Percentiles rank a stretch among this genome's conserved stretches.
Conservation (phyloP, 2,329 filamentous ascomycete genomes). For the Ophiostoma montium region DNA sequence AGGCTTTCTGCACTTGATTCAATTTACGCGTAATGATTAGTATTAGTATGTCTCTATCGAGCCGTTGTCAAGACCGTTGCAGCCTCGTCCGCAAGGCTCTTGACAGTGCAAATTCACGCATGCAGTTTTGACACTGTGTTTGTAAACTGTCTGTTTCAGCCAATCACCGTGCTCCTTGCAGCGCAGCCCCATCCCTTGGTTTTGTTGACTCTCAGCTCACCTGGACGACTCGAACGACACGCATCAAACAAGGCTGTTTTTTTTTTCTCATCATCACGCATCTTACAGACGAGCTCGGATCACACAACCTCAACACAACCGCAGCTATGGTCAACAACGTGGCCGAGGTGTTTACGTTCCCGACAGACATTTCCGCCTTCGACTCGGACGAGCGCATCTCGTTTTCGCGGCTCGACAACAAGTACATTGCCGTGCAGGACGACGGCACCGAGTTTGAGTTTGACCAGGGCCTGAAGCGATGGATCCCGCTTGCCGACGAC, state of each 20-base stretch:
- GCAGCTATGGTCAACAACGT: slow-evolving; percentile 5
- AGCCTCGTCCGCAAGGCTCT: neutral
- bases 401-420: slow-evolving; percentile 69
- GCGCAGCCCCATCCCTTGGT: neutral
- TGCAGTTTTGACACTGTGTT: neutral
- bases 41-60: no score
- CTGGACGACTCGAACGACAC: neutral
- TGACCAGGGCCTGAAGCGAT: slow-evolving; percentile 54
- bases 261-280: neutral
- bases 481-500: slow-evolving; percentile 45
- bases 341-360: slow-evolving; percentile 30
- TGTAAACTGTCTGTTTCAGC: neutral
- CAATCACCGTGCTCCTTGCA: neutral
- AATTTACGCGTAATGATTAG: no score
- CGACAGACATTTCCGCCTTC: slow-evolving; percentile 53
- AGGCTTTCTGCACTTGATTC: no score
- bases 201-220: slow-evolving; percentile 5
- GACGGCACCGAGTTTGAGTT: slow-evolving; percentile 79
- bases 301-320: neutral
- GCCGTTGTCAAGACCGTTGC: no score
- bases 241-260: neutral
- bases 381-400: slow-evolving; percentile 70
- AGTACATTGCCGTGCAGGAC: slow-evolving; percentile 72
- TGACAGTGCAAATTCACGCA: neutral
- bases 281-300: no score